A percentile compares a stretch with the other conserved stretches of the same genome.
phyloP scores from a whole-genome alignment of 495 filamentous ascomycete genomes.

The Tuber melanosporum region DNA sequence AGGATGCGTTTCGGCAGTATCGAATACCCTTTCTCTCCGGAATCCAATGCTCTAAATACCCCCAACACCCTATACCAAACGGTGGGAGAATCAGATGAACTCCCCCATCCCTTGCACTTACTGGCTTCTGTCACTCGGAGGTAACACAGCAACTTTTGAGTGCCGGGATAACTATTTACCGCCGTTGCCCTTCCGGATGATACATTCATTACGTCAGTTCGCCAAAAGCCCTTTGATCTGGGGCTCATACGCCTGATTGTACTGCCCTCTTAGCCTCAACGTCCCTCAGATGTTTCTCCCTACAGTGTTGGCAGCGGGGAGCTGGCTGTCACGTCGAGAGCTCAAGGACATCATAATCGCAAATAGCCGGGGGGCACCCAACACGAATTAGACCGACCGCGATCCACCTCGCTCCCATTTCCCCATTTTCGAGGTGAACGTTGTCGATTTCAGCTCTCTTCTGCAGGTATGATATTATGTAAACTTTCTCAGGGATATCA shows the following conservation, averaged over 20 bases:
- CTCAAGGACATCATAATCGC: background rate
- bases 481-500: background rate
- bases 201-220: background rate
- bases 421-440: background rate
- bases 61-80: background rate
- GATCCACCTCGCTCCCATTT: background rate
- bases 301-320: background rate
- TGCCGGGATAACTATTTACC: background rate
- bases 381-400: background rate
- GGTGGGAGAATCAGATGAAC: background rate
- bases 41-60: background rate
- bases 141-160: background rate
- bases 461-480: background rate
- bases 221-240: background rate
- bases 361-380: background rate
- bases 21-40: background rate
- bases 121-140: background rate
- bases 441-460: background rate
- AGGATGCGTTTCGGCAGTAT: background rate
- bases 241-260: background rate
- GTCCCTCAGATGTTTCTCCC: background rate
- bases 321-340: background rate
- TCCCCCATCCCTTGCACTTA: background rate
- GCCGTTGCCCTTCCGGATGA: background rate
- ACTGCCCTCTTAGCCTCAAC: background rate